Conservation (phyloP, 305 asterid species). For the Solanum hybrid region DNA sequence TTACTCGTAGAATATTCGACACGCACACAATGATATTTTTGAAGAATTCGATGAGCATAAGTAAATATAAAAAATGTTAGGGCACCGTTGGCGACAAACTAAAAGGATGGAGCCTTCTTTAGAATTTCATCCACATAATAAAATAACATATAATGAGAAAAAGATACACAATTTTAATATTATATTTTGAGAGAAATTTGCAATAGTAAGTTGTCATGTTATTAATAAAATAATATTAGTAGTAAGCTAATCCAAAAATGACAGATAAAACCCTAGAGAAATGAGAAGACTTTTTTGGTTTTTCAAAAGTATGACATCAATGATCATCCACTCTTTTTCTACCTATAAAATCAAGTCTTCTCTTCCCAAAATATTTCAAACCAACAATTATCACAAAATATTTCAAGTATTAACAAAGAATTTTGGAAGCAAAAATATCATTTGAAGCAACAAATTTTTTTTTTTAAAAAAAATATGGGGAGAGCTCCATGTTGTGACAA, state of each 20-base stretch:
- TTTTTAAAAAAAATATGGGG: slow-evolving; percentile 28
- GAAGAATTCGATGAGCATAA: not conserved
- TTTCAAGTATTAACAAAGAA: not conserved
- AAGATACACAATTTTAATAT: slow-evolving; percentile 19
- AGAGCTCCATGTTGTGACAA: slow-evolving; percentile 77
- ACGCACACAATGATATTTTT: not conserved
- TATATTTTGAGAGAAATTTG: slow-evolving; percentile 20
- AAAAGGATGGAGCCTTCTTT: slow-evolving; percentile 29
- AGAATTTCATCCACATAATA: slow-evolving; percentile 26
- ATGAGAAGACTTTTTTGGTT: slow-evolving; percentile 30
- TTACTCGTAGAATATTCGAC: not conserved
- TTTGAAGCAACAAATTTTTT: not conserved
- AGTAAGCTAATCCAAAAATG: slow-evolving; percentile 41
- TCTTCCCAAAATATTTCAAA: slow-evolving; percentile 33
- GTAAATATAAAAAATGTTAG: slow-evolving; percentile 9
- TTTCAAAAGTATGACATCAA: slow-evolving; percentile 39
- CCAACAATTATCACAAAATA: slow-evolving; percentile 5
- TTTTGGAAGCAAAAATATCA: not conserved
- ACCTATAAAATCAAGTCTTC: slow-evolving; percentile 52
- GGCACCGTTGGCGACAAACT: slow-evolving; percentile 22
- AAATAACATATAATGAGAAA: slow-evolving; percentile 22
- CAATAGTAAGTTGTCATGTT: slow-evolving; percentile 25
- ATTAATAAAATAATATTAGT: slow-evolving; percentile 13
- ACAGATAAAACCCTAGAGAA: slow-evolving; percentile 38
- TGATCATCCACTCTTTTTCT: slow-evolving; percentile 18